phyloP scores from a whole-genome alignment of 2,329 filamentous ascomycete species.

The Macrophomina tecta region DNA sequence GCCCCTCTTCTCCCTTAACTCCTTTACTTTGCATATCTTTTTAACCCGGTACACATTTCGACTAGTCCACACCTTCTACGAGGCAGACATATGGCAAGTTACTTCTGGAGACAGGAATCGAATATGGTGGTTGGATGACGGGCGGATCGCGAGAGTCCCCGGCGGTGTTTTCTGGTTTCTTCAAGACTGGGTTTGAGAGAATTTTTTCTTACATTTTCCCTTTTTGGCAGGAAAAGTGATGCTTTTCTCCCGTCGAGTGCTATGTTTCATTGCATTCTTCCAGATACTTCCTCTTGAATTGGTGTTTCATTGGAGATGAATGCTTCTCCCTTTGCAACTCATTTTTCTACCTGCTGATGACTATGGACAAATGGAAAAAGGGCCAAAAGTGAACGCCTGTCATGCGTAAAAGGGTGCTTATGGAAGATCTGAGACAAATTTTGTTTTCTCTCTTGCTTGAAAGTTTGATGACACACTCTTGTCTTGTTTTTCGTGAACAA shows the following conservation, averaged over 20 bases:
- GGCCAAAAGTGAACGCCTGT: neutral
- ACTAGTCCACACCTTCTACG: neutral
- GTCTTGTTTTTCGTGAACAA: neutral
- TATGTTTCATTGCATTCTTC: neutral
- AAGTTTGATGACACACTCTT: neutral
- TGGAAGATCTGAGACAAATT: neutral
- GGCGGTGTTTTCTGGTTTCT: slow-evolving; percentile 19
- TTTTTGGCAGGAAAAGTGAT: slow-evolving; percentile 18
- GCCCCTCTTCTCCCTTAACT: neutral
- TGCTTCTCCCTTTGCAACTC: neutral
- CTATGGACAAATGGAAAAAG: neutral
- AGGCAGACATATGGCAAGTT: slow-evolving; percentile 9
- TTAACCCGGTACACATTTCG: slow-evolving; percentile 18
- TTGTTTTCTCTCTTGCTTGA: neutral
- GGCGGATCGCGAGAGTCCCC: neutral
- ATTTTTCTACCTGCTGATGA: slow-evolving; percentile 10
- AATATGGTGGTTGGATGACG: slow-evolving; percentile 20
- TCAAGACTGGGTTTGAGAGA: slow-evolving; percentile 13
- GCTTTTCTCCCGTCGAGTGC: neutral
- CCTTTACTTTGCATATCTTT: slow-evolving; percentile 2
- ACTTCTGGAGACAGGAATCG: slow-evolving; percentile 3
- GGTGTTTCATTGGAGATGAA: neutral
- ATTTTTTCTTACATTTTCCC: neutral
- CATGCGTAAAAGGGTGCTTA: neutral
- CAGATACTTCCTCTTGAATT: neutral